These are phyloP conservation scores for Agapanthus africanus DNA, from an alignment of 106 monocot genomes.

Conservation along the genomic window DNA sequence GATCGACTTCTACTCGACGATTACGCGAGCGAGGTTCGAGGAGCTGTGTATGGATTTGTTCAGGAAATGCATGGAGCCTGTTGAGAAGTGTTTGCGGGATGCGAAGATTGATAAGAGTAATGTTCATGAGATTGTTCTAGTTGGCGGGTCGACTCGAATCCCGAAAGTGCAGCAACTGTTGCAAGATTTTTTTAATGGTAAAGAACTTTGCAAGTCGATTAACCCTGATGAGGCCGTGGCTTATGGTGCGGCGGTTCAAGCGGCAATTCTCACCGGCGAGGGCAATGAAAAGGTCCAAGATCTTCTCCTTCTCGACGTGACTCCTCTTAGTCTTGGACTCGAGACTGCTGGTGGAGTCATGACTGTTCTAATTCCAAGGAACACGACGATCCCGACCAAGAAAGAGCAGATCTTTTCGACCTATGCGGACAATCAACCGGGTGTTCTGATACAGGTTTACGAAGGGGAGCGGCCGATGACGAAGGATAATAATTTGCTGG, in stretches of 20 bases:
- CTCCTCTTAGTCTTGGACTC: not conserved
- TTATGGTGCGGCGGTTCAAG: conserved; percentile 49
- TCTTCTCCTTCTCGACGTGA: not conserved
- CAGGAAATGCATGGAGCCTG: no score
- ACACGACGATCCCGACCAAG: conserved; percentile 26
- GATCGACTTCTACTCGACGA: not conserved
- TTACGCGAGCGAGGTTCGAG: no score
- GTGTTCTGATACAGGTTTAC: conserved; percentile 29
- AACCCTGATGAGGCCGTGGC: no score
- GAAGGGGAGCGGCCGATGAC: not conserved
- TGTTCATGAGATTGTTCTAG: conserved; percentile 19
- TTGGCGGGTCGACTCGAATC: conserved; percentile 32
- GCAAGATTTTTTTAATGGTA: no score
- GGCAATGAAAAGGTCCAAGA: conserved; percentile 58
- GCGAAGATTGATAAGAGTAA: conserved; percentile 25
- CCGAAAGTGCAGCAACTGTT: conserved; percentile 35
- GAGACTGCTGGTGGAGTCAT: no score
- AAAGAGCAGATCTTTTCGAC: conserved; percentile 32
- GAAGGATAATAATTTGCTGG: no score
- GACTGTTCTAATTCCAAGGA: conserved; percentile 28
- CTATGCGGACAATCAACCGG: conserved; percentile 23
- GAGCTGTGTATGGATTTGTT: no score
- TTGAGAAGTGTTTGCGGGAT: conserved; percentile 27
- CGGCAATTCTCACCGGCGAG: conserved; percentile 48
- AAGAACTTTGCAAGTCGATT: conserved; percentile 29